phyloP scores from a whole-genome alignment of 768 basidiomycete species.

The Crepidotus variabilis region DNA sequence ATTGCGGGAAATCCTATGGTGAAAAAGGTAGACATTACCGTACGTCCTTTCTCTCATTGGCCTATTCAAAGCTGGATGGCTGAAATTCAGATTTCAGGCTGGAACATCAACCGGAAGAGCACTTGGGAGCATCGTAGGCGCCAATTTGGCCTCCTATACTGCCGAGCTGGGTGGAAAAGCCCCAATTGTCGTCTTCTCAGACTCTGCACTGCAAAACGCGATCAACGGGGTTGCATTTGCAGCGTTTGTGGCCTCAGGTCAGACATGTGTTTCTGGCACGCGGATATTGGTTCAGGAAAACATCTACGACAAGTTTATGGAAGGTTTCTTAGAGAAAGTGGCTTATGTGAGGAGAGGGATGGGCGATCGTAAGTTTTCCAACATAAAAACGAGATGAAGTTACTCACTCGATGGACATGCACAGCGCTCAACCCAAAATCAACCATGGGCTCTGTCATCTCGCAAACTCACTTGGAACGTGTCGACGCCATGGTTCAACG shows the following conservation, averaged over 20 bases:
- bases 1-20: conserved; percentile 64
- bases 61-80: neutral
- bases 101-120: conserved; percentile 76
- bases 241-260: conserved; percentile 82
- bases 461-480: conserved; percentile 55
- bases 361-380: conserved; percentile 61
- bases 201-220: conserved; percentile 69
- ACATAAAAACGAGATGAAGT: neutral
- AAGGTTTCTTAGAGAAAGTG: conserved; percentile 57
- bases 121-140: conserved; percentile 69
- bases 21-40: conserved; percentile 83
- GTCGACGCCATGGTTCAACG: conserved; percentile 55
- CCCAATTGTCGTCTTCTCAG: conserved; percentile 75
- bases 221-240: conserved; percentile 84
- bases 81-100: conserved; percentile 39
- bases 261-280: conserved; percentile 91
- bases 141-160: conserved; percentile 70
- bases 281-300: conserved; percentile 70
- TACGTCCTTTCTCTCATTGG: conserved; percentile 26
- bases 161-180: conserved; percentile 91
- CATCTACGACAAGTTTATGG: conserved; percentile 69
- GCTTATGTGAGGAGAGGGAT: conserved; percentile 62
- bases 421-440: conserved; percentile 66
- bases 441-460: conserved; percentile 82
- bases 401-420: neutral